Evolutionary conservation across 2,329 filamentous ascomycete species (phyloP).

Genomic region (Penicillium sp.): DNA sequence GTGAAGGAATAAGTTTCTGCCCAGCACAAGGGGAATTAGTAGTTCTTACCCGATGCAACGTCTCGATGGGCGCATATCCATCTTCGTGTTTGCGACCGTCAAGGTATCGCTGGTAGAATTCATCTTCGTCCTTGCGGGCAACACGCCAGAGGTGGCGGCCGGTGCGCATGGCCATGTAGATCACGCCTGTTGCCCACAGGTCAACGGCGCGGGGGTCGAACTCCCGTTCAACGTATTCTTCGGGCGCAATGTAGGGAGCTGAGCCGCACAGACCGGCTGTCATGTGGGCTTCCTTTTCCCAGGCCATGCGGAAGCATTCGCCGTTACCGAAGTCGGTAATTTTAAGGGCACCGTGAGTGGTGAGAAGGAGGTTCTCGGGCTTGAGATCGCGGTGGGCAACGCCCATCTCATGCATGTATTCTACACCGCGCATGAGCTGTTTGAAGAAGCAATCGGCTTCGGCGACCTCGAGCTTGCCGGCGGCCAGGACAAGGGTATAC

Average conservation of each 20-base stretch:
- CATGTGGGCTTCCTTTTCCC: constrained; percentile 98
- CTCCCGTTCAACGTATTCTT: constrained; percentile 93
- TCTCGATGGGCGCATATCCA: constrained; percentile 95
- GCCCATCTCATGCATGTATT: constrained; percentile 99
- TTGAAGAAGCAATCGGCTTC: constrained; percentile 99
- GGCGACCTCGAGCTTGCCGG: constrained; percentile 81
- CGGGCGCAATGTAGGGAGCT: constrained; percentile 94
- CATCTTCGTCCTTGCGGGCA: constrained; percentile 95
- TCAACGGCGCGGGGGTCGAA: constrained; percentile 98
- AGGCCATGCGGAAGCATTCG: constrained; percentile 99
- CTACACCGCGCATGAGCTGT: constrained; percentile 97
- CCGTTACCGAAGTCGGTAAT: constrained; percentile 99
- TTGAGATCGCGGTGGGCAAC: constrained; percentile 96
- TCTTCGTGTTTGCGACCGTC: constrained; percentile 91
- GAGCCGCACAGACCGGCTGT: constrained; percentile 95
- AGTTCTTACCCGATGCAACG: constrained; percentile 79
- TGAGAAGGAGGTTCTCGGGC: constrained; percentile 92
- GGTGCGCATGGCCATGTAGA: constrained; percentile 99
- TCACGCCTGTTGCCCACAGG: constrained; percentile 96
- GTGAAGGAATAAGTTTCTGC: constrained; percentile 18
- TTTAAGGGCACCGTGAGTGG: constrained; percentile 87
- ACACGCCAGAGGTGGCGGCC: constrained; percentile 94
- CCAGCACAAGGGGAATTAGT: background rate
- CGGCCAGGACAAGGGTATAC: constrained; percentile 88
- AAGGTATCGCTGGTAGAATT: constrained; percentile 93